A percentile compares a stretch with the other conserved stretches of the same genome.
These are phyloP conservation scores for Athelia psychrophila DNA, from an alignment of 1,284 basidiomycete genomes.

Conservation along the genomic window DNA sequence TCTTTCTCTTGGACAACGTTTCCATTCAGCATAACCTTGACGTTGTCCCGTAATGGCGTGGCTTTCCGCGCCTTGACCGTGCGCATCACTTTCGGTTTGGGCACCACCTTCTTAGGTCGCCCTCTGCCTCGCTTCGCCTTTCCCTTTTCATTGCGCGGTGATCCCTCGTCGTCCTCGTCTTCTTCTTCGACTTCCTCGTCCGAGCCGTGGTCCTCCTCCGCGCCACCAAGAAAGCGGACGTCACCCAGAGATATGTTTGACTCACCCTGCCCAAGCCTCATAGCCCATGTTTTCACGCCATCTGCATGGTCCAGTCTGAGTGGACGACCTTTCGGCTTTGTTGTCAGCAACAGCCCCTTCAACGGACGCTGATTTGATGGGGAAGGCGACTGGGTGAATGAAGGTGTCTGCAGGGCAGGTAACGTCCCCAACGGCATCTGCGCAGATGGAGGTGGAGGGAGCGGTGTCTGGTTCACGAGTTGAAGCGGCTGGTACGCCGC, in stretches of 20 bases:
- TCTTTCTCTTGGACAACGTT: slow-evolving; percentile 36
- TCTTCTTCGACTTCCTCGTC: slow-evolving; percentile 44
- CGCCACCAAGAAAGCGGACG: slow-evolving; percentile 47
- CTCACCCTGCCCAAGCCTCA: slow-evolving; percentile 55
- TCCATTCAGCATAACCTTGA: slow-evolving; percentile 54
- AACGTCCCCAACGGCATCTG: slow-evolving; percentile 14
- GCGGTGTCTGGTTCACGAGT: slow-evolving; percentile 12
- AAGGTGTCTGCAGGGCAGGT: slow-evolving; percentile 23
- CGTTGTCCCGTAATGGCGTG: slow-evolving; percentile 38
- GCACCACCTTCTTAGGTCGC: slow-evolving; percentile 29
- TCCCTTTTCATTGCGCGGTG: slow-evolving; percentile 32
- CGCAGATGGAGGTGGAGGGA: slow-evolving; percentile 19
- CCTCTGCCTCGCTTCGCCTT: slow-evolving; percentile 29
- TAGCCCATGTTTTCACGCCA: slow-evolving; percentile 65
- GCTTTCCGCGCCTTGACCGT: slow-evolving; percentile 35
- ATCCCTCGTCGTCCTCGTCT: slow-evolving; percentile 36
- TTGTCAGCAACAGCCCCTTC: slow-evolving; percentile 46
- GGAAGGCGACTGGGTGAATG: slow-evolving; percentile 43
- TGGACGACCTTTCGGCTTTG: slow-evolving; percentile 55
- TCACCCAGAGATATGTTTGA: slow-evolving; percentile 47
- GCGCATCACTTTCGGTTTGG: slow-evolving; percentile 31
- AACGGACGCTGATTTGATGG: slow-evolving; percentile 40
- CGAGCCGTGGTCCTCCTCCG: slow-evolving; percentile 46
- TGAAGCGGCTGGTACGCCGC: slow-evolving; percentile 36
- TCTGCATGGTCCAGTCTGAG: slow-evolving; percentile 57